Evolutionary conservation across 2,329 filamentous ascomycete species (phyloP).

Genomic region (Stachybotrys elegans): DNA sequence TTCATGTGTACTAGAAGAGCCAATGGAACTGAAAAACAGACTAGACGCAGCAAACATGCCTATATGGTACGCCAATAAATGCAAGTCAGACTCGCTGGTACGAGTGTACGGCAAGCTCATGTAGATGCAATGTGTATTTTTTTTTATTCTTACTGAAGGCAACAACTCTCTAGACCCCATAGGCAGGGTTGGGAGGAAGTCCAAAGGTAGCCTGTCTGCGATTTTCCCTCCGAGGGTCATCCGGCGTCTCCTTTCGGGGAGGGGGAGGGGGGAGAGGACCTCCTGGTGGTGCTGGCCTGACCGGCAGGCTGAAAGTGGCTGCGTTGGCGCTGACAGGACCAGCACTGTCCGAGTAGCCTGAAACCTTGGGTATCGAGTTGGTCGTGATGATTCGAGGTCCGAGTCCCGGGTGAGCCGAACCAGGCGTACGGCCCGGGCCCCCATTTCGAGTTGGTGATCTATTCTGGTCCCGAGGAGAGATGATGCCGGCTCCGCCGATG

Average conservation of each 20-base stretch:
- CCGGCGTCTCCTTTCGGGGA: slow-evolving; percentile 50
- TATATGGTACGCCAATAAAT: too few species aligned
- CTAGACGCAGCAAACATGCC: too few species aligned
- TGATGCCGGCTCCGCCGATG: slow-evolving; percentile 51
- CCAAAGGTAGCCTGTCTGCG: slow-evolving; percentile 51
- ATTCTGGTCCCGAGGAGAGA: slow-evolving; percentile 48
- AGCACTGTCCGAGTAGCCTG: slow-evolving; percentile 30
- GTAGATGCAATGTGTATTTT: too few species aligned
- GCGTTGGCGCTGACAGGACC: slow-evolving; percentile 38
- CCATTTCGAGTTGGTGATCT: slow-evolving; percentile 50
- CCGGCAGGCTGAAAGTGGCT: slow-evolving; percentile 57
- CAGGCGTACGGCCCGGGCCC: slow-evolving; percentile 36
- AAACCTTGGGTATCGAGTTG: slow-evolving; percentile 47
- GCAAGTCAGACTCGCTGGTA: too few species aligned
- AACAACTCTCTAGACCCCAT: slow-evolving; percentile 22
- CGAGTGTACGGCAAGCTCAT: too few species aligned
- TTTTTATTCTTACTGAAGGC: slow-evolving; percentile 13
- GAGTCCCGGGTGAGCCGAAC: slow-evolving; percentile 43
- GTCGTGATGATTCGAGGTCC: slow-evolving; percentile 46
- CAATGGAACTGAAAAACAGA: too few species aligned
- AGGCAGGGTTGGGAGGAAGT: slow-evolving; percentile 37
- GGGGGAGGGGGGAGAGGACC: slow-evolving; percentile 58
- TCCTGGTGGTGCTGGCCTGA: slow-evolving; percentile 56
- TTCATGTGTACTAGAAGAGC: too few species aligned
- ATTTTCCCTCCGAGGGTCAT: slow-evolving; percentile 47